Base-by-base conservation (phyloP, 2,329 filamentous ascomycete genomes). In the Ophiostoma perfectum region DNA sequence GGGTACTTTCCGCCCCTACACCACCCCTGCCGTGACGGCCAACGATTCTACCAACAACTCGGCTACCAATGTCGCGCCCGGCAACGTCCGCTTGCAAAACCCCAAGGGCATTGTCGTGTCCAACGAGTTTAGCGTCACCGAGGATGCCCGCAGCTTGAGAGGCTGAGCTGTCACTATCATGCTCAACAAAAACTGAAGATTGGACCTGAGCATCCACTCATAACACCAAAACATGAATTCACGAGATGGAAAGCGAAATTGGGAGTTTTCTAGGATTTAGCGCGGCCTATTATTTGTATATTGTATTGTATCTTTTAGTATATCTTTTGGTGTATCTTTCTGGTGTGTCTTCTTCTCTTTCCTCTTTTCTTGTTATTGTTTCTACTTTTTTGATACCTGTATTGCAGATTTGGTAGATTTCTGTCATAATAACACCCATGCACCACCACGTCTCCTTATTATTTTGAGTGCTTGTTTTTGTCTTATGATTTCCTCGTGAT, bases 41-140 rank as follows among this genome's bases (percentile, higher is more conserved):
- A 67, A 38, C 27, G 66, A 60, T 36, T 16, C 44, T 9, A 39
- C 6, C 44, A 64, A 45, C 58, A 64, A 64, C 42, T 36, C n/a
- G 4, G 41, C 41, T 3, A 64, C 41, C n/a, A 64, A 41, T 2
- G 63, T 64, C 8, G 66, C 62, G 5, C 69, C 72, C 0, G 11
- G 5, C 41, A 6, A 5, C 18, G 7, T 5, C 9, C 63, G 11
- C 9, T 7, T 14, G 4, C 36, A 18, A 2, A 63, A 64, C 42
- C n/a, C 72, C 0, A 74, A 72, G 14, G 76, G 76, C 2, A 81
- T 81, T 44, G 70, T 80, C 36, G 78, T 81, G n/a, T 80, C 77
- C 0, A 81, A 78, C 64, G 74, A 80, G 62, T 74, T 81, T 18
- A 76, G 80, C 65, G 72, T 81, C 3, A 71, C 70, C 1, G 44